Percentiles rank a stretch among this genome's conserved stretches.
Conservation (phyloP, 108 stramenopile species). For the Pseudonitzschia multistriata region DNA sequence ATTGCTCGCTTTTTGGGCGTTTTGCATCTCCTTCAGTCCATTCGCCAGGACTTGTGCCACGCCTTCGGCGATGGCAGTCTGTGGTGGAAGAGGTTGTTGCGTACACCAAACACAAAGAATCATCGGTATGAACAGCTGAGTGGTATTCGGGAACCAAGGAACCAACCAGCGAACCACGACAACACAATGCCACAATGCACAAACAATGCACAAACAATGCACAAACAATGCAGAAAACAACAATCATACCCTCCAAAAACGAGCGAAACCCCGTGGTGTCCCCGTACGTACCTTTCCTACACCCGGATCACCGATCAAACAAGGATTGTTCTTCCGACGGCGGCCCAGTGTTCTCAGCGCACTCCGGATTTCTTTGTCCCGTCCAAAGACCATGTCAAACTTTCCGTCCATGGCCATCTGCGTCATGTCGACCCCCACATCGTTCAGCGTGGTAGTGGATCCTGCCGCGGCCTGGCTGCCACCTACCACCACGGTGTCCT, state of each 20-base stretch:
- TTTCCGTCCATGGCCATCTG: slow-evolving; percentile 69
- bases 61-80: slow-evolving; percentile 89
- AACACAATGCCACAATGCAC: too few species aligned
- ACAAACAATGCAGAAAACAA: too few species aligned
- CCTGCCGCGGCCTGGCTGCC: slow-evolving; percentile 34
- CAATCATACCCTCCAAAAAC: not conserved
- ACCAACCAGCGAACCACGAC: too few species aligned
- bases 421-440: slow-evolving; percentile 75
- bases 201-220: too few species aligned
- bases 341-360: slow-evolving; percentile 73
- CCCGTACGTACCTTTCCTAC: slow-evolving; percentile 4
- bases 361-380: slow-evolving; percentile 74
- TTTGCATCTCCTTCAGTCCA: slow-evolving; percentile 17
- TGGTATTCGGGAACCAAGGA: too few species aligned
- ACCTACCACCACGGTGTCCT: slow-evolving; percentile 52
- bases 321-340: slow-evolving; percentile 86
- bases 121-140: too few species aligned
- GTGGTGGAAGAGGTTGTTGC: slow-evolving; percentile 14
- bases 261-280: too few species aligned
- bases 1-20: slow-evolving; percentile 19
- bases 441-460: slow-evolving; percentile 56
- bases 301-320: slow-evolving; percentile 54
- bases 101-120: too few species aligned
- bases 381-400: slow-evolving; percentile 69
- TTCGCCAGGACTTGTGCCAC: slow-evolving; percentile 75